Evolutionary conservation across 1,139 yeast genomes (phyloP), one percentile per base, ranked within the genome.

Genomic region (Hanseniaspora sp.): DNA sequence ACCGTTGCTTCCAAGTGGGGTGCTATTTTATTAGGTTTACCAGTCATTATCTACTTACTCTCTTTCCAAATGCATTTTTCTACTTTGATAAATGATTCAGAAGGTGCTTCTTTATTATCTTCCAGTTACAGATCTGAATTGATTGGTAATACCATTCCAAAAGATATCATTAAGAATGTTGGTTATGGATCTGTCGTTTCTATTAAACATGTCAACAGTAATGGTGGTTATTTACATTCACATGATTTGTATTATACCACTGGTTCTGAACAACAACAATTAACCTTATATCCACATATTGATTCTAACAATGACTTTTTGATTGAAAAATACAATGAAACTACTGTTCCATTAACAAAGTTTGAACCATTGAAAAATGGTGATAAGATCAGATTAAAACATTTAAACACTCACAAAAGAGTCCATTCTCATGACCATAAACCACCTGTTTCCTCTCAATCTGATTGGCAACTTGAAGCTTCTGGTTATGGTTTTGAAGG

Each of bases 391-490:
- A 80, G 96, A 69, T 75, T 94, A 64, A 73, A 71, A 63, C 98
- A 94, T 69, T 66, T 73, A 49, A 66, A 71, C 55, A 80, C 95
- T 30, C 74, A 76, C 54, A 81, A 92, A 67, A 81, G 98, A 72
- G 77, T 94, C 65, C 98, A 94, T 69, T 86, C 97, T 31, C 98
- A 94, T 67, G 97, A 92, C 68, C 86, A 86, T 67, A 83, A 94
- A 66, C 90, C 97, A 30, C 95, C 96, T 18, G 95, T 90, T 31
- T 76, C 90, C 58, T 90, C 83, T 66, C 82, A 83, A 62, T 61
- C 64, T 44, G 98, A 92, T 65, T 94, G 96, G 95, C 95, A 88
- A 71, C 86, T 86, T 70, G 99, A 94, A 72, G 95, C 80, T 31
- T 80, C 95, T 17, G 81, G 87, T 67, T 94, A 94, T 66, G 99